Conservation (phyloP, 1,284 basidiomycete genomes). For the Ustilago lituana region DNA sequence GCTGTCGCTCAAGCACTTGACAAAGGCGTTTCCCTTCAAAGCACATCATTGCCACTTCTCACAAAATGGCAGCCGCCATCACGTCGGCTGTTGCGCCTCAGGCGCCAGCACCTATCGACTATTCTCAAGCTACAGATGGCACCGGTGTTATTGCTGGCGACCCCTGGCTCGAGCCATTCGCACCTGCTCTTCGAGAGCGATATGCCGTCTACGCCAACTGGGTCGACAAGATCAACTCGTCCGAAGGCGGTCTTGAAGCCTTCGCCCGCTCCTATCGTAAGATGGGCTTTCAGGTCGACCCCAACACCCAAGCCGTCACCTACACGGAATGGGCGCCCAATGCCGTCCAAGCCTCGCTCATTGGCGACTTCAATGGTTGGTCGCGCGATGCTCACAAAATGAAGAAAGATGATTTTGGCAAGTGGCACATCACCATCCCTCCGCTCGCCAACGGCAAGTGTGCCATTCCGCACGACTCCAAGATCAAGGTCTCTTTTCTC, state of each 20-base stretch:
- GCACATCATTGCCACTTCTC: no score
- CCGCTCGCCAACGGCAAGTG: constrained; percentile 72
- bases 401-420: constrained; percentile 85
- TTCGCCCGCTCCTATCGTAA: constrained; percentile 88
- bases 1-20: no score
- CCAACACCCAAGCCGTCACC: constrained; percentile 76
- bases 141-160: constrained; percentile 59
- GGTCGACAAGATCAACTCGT: constrained; percentile 44
- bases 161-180: constrained; percentile 64
- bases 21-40: no score
- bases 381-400: constrained; percentile 80
- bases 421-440: constrained; percentile 90
- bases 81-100: constrained; percentile 9
- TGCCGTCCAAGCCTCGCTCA: constrained; percentile 81
- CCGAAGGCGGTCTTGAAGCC: constrained; percentile 76
- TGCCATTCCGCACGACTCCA: constrained; percentile 91
- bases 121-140: constrained; percentile 58
- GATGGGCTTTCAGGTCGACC: constrained; percentile 81
- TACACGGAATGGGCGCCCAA: constrained; percentile 98
- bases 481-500: constrained; percentile 76
- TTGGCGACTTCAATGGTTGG: constrained; percentile 97
- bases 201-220: constrained; percentile 54
- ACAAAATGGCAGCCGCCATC: constrained; percentile 22
- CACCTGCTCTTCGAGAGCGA: constrained; percentile 50
- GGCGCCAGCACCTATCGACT: constrained; percentile 47